Evolutionary conservation across 108 stramenopile genomes (phyloP).

Genomic region (Nitzschia sp.): DNA sequence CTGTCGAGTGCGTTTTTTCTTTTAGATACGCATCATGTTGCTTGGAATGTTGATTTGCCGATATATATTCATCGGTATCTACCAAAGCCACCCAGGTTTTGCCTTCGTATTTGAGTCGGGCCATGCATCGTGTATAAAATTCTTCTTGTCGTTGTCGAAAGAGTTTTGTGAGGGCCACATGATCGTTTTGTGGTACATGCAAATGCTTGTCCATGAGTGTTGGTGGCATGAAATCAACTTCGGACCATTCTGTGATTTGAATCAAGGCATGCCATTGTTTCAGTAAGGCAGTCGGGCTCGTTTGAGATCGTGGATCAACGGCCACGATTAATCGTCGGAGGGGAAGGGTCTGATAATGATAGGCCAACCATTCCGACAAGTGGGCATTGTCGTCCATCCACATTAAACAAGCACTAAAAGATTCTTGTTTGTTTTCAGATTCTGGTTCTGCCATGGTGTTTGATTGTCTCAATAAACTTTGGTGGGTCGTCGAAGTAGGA

Average conservation of each 20-base stretch:
- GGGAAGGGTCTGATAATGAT: slow-evolving; percentile 53
- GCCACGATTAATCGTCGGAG: slow-evolving; percentile 46
- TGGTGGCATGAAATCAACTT: slow-evolving; percentile 34
- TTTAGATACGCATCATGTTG: background rate
- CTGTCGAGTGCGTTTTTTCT: background rate
- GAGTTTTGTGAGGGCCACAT: background rate
- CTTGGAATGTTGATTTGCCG: slow-evolving; percentile 1
- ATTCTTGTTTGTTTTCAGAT: slow-evolving; percentile 13
- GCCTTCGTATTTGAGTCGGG: slow-evolving; percentile 12
- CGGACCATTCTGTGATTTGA: slow-evolving; percentile 42
- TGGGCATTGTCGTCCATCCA: slow-evolving; percentile 52
- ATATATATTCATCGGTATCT: slow-evolving; percentile 19
- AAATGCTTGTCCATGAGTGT: background rate
- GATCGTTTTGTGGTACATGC: background rate
- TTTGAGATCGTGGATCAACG: slow-evolving; percentile 46
- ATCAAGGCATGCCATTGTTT: slow-evolving; percentile 34
- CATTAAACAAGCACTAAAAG: slow-evolving; percentile 44
- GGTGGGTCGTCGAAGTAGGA: too few species aligned
- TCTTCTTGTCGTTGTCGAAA: slow-evolving; percentile 29
- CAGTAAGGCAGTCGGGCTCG: slow-evolving; percentile 24
- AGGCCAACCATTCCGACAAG: slow-evolving; percentile 50
- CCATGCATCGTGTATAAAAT: slow-evolving; percentile 34
- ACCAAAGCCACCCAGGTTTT: slow-evolving; percentile 48
- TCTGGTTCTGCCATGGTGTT: too few species aligned
- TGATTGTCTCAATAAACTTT: too few species aligned